Percentiles rank a stretch among this genome's conserved stretches.
Evolutionary conservation across 495 filamentous ascomycete genomes (phyloP).

Genomic region (Aspergillus nanangensis): DNA sequence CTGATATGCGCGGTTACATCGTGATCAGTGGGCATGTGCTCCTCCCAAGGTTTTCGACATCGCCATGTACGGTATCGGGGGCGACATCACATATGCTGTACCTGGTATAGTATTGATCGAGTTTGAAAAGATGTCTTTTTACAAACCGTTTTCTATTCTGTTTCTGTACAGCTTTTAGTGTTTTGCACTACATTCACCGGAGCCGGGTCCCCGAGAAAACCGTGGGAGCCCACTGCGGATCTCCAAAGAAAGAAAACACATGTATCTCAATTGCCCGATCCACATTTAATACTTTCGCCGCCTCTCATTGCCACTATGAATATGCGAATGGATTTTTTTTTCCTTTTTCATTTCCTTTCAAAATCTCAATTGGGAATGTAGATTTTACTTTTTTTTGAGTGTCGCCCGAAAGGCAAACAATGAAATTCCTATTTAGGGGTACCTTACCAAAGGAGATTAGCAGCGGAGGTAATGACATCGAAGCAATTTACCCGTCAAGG

Average conservation of each 20-base stretch:
- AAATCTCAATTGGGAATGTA: no score
- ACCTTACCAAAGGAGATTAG: no score
- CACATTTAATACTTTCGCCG: not conserved
- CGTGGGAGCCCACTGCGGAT: conserved; percentile 21
- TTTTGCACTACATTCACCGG: not conserved
- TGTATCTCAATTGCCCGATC: not conserved
- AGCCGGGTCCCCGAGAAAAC: conserved; percentile 1
- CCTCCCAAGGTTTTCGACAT: no score
- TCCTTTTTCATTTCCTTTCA: not conserved
- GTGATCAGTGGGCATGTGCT: not conserved
- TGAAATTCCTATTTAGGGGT: no score
- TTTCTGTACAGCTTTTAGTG: conserved; percentile 6
- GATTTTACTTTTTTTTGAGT: no score
- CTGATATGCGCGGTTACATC: not conserved
- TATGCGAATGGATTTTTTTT: not conserved
- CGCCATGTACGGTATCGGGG: no score
- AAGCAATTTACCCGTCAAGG: conserved; percentile 1
- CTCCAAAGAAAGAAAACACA: conserved; percentile 3
- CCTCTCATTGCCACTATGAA: no score
- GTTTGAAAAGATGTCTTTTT: no score
- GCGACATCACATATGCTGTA: no score
- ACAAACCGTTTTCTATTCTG: not conserved
- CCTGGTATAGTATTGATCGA: no score
- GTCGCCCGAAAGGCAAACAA: no score
- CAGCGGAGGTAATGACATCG: no score